Evolutionary conservation across 2,329 filamentous ascomycete genomes (phyloP).

Genomic region (Neopestalotiopsis sp.): DNA sequence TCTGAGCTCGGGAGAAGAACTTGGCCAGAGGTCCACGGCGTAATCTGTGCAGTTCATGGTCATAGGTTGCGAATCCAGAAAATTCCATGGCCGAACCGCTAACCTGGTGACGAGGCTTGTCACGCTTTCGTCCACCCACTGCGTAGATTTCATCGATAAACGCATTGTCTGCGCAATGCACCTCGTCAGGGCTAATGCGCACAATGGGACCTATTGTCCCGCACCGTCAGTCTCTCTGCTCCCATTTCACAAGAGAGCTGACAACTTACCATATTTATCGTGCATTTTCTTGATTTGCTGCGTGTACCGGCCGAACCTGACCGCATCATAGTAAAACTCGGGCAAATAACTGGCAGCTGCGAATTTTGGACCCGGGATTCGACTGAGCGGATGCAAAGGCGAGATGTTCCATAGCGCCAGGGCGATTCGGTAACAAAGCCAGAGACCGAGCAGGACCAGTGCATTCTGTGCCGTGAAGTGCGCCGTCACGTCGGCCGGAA

Average conservation of each 20-base stretch:
- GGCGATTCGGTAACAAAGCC: constrained; percentile 36
- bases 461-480: constrained; percentile 14
- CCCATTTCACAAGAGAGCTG: background rate
- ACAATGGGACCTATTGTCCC: constrained; percentile 37
- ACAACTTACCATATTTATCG: constrained; percentile 39
- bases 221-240: background rate
- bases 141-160: constrained; percentile 47
- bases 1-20: constrained; percentile 38
- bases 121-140: constrained; percentile 28
- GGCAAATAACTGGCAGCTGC: constrained; percentile 42
- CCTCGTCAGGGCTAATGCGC: constrained; percentile 45
- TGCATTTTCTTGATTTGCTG: constrained; percentile 42
- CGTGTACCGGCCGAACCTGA: constrained; percentile 41
- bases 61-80: constrained; percentile 28
- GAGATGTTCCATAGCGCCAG: constrained; percentile 43
- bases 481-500: background rate
- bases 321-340: constrained; percentile 45
- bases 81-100: constrained; percentile 27
- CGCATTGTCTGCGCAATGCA: constrained; percentile 42
- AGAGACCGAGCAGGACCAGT: constrained; percentile 30
- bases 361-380: constrained; percentile 44
- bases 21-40: constrained; percentile 36
- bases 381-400: constrained; percentile 43
- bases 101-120: constrained; percentile 31
- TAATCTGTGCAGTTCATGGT: constrained; percentile 40